These are phyloP conservation scores for Hymenochaete sp. DNA, from an alignment of 1,284 basidiomycete genomes.

Conservation along the genomic window DNA sequence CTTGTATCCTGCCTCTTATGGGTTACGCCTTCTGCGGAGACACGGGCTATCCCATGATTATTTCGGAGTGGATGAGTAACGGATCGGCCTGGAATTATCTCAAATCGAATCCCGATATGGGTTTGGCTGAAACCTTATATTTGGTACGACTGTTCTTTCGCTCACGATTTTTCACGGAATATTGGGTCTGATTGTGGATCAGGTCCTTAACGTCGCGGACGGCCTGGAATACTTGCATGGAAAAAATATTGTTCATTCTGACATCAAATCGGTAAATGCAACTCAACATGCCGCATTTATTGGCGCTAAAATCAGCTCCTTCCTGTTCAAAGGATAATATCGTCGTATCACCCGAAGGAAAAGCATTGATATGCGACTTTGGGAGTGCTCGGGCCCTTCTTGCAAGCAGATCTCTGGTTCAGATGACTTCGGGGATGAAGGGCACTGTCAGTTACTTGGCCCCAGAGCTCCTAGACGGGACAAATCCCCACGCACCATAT, in stretches of 20 bases:
- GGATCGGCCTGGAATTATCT: slow-evolving; percentile 1
- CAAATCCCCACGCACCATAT: too few species aligned
- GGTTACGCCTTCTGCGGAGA: slow-evolving; percentile 11
- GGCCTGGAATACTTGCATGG: slow-evolving; percentile 8
- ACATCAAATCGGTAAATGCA: slow-evolving; percentile 10
- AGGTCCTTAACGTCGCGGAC: slow-evolving; percentile 6
- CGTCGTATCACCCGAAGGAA: background rate
- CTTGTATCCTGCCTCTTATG: slow-evolving; percentile 11
- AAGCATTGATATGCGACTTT: slow-evolving; percentile 9
- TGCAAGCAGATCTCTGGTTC: background rate
- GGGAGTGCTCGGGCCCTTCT: slow-evolving; percentile 4
- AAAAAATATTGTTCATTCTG: slow-evolving; percentile 4
- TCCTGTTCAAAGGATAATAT: slow-evolving; percentile 8
- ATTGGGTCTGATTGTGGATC: background rate
- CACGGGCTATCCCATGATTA: slow-evolving; percentile 2
- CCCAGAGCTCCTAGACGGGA: slow-evolving; percentile 1
- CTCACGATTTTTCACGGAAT: background rate
- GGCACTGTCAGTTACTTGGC: slow-evolving; percentile 8
- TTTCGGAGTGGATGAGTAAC: slow-evolving; percentile 14
- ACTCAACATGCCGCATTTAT: background rate
- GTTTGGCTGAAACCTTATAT: background rate
- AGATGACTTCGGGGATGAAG: background rate
- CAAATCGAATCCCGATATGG: background rate
- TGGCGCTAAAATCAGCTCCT: background rate
- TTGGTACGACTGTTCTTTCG: background rate